Evolutionary conservation across 2,329 filamentous ascomycete genomes (phyloP).

Genomic region (Sporothrix pallida): DNA sequence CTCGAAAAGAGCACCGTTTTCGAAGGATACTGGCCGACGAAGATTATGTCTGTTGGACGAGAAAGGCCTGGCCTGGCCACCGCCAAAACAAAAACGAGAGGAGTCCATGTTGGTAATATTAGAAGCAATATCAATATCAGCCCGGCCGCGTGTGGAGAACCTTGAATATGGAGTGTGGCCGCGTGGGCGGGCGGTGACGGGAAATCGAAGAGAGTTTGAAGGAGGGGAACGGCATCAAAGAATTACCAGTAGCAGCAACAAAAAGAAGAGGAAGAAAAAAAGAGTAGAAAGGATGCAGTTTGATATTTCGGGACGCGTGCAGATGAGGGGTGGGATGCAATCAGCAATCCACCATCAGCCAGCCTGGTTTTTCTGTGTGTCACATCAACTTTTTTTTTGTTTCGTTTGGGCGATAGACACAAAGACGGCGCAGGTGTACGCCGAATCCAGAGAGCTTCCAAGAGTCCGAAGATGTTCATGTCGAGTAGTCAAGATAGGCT

Average conservation of each 20-base stretch:
- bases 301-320: conserved; percentile 21
- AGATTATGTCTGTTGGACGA: background rate
- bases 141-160: conserved; percentile 13
- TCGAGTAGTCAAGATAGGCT: background rate
- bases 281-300: background rate
- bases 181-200: background rate
- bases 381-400: background rate
- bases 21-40: background rate
- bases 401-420: background rate
- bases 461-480: background rate
- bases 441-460: background rate
- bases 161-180: background rate
- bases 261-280: background rate
- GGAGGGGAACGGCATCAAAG: background rate
- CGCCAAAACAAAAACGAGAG: background rate
- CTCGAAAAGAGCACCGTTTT: background rate
- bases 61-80: background rate
- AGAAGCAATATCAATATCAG: conserved; percentile 9
- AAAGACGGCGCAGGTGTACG: background rate
- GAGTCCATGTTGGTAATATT: conserved; percentile 12
- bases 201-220: no score
- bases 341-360: conserved; percentile 8
- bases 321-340: conserved; percentile 21
- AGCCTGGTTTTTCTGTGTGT: background rate
- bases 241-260: background rate